These are phyloP conservation scores for Penicillium bovifimosum DNA, from an alignment of 495 filamentous ascomycete species.

Conservation along the genomic window DNA sequence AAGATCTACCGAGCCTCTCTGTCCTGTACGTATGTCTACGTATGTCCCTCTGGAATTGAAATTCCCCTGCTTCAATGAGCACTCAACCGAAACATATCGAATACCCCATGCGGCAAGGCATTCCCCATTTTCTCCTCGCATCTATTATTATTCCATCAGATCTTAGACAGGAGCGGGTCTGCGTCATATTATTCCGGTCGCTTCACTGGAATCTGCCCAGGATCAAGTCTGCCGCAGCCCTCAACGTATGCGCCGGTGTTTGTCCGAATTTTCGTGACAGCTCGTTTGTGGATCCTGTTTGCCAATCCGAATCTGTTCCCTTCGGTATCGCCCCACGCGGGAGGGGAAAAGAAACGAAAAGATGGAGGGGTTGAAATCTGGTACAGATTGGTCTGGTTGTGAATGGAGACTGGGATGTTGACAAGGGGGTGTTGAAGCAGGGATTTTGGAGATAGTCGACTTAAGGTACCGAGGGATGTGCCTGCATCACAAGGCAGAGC, in stretches of 20 bases:
- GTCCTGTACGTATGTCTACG: too few relatives aligned
- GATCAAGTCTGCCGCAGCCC: conserved; percentile 8
- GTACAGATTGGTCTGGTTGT: neutral
- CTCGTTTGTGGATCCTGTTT: conserved; percentile 25
- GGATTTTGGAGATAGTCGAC: neutral
- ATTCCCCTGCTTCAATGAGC: neutral
- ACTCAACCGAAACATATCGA: neutral
- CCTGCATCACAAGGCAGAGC: neutral
- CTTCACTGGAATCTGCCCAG: conserved; percentile 1
- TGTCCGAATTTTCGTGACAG: conserved; percentile 12
- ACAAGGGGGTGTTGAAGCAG: neutral
- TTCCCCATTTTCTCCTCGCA: neutral
- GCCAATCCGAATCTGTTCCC: conserved; percentile 14
- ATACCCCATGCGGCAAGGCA: neutral
- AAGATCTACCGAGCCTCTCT: too few relatives aligned
- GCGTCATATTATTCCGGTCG: conserved; percentile 9
- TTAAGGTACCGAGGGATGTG: neutral
- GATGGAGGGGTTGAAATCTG: conserved; percentile 1
- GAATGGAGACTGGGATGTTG: neutral
- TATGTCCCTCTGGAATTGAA: too few relatives aligned
- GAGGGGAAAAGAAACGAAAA: conserved; percentile 5
- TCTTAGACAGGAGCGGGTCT: conserved; percentile 19
- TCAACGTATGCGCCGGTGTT: conserved; percentile 12
- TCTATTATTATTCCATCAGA: conserved; percentile 1
- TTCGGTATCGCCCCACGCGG: conserved; percentile 24